Conservation (phyloP, 352 stramenopile species). For the Pythium angustatum region DNA sequence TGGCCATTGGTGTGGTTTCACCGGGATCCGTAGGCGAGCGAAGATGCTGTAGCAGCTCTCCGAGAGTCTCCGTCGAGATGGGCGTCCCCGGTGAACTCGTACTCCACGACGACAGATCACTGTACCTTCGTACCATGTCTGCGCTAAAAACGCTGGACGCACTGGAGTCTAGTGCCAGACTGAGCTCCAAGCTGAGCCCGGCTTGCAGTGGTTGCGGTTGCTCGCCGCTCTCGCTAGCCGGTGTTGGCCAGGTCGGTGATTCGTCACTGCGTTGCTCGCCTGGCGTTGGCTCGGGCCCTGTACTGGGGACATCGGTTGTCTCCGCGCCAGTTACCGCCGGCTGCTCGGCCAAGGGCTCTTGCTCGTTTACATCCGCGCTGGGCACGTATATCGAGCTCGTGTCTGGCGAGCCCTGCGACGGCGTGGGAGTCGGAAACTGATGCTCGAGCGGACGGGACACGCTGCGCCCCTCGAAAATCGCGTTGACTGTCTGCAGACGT, state of each 20-base stretch:
- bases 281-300: too few species aligned
- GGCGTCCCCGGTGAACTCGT: neutral
- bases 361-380: neutral
- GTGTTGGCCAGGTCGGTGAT: too few species aligned
- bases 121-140: neutral
- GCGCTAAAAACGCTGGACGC: neutral
- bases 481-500: neutral
- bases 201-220: too few species aligned
- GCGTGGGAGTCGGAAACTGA: neutral
- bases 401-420: neutral
- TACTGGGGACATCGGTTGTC: too few species aligned
- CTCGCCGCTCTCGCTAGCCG: neutral
- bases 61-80: neutral
- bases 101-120: neutral
- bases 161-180: neutral
- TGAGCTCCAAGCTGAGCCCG: neutral
- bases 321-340: too few species aligned
- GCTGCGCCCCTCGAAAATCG: neutral
- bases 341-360: neutral
- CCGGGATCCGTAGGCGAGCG: neutral
- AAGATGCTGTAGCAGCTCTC: neutral
- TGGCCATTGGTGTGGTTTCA: neutral
- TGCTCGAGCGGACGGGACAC: neutral
- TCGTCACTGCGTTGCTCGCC: too few species aligned
- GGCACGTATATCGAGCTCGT: neutral